Evolutionary conservation across 2,329 filamentous ascomycete species (phyloP).

Genomic region (Pseudocercospora vitis): DNA sequence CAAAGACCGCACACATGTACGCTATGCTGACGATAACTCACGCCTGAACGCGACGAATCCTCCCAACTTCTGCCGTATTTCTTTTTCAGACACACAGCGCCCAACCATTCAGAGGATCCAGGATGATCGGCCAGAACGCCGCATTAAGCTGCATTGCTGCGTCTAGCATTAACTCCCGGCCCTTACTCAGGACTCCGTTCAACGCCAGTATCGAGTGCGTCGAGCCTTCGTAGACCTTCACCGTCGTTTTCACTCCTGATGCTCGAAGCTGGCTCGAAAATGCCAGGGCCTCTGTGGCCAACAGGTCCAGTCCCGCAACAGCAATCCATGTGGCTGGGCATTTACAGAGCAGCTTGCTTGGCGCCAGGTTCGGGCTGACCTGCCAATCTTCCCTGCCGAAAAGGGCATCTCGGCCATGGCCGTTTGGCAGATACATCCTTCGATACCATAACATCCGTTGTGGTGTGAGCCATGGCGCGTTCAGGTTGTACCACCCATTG

Average conservation of each 20-base stretch:
- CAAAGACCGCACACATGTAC: no score
- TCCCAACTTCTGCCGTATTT: neutral
- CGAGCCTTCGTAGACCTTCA: slow-evolving; percentile 25
- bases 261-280: slow-evolving; percentile 22
- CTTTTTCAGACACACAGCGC: slow-evolving; percentile 2
- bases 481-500: slow-evolving; percentile 26
- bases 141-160: slow-evolving; percentile 20
- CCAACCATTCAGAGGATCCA: slow-evolving; percentile 18
- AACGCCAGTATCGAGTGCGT: slow-evolving; percentile 24
- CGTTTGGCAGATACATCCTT: slow-evolving; percentile 23
- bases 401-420: slow-evolving; percentile 6
- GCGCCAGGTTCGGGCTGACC: slow-evolving; percentile 24
- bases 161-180: slow-evolving; percentile 24
- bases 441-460: slow-evolving; percentile 25
- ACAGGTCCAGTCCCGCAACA: slow-evolving; percentile 23
- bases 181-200: slow-evolving; percentile 22
- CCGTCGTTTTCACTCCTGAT: slow-evolving; percentile 16
- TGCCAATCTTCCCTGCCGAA: slow-evolving; percentile 24
- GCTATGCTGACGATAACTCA: neutral
- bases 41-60: neutral
- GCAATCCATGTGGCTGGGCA: slow-evolving; percentile 25
- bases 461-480: slow-evolving; percentile 25
- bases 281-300: slow-evolving; percentile 24
- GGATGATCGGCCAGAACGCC: slow-evolving; percentile 20
- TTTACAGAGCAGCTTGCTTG: slow-evolving; percentile 22